A percentile compares a stretch with the other conserved stretches of the same genome.
Evolutionary conservation across 2,329 filamentous ascomycete genomes (phyloP).

Genomic region (Epichloe elymi): DNA sequence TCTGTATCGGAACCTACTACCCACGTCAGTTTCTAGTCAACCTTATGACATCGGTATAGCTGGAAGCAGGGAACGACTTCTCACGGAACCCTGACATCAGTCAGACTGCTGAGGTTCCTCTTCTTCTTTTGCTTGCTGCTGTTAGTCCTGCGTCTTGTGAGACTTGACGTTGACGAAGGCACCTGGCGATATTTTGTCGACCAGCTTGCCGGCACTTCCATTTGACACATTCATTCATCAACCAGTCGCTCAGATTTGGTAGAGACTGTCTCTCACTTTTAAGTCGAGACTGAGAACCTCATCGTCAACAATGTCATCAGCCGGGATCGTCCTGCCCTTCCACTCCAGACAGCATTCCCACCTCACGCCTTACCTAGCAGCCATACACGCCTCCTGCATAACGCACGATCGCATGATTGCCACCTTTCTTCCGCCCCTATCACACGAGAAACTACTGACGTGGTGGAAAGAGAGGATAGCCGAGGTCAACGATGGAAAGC

Average conservation of each 20-base stretch:
- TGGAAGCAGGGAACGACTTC: no score
- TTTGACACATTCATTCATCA: no score
- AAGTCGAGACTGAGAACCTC: neutral
- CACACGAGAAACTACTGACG: conserved; percentile 38
- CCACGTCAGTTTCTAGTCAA: no score
- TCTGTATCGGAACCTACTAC: no score
- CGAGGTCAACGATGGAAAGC: conserved; percentile 30
- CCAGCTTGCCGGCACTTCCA: neutral
- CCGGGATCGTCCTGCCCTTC: conserved; percentile 29
- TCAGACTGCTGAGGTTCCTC: no score
- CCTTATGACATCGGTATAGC: no score
- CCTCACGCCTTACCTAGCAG: conserved; percentile 42
- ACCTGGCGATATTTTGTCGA: neutral
- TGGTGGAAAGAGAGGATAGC: conserved; percentile 44
- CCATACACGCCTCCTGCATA: conserved; percentile 46
- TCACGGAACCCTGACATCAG: no score
- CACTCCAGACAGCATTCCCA: conserved; percentile 31
- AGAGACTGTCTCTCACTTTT: no score
- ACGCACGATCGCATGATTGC: conserved; percentile 42
- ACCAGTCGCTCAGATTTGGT: no score
- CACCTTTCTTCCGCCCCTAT: conserved; percentile 46
- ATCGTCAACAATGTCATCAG: conserved; percentile 15
- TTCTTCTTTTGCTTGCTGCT: no score
- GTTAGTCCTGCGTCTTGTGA: neutral
- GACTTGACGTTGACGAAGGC: neutral